Evolutionary conservation across 257 asterid genomes (phyloP).

Genomic region (Cruciata laevipes): DNA sequence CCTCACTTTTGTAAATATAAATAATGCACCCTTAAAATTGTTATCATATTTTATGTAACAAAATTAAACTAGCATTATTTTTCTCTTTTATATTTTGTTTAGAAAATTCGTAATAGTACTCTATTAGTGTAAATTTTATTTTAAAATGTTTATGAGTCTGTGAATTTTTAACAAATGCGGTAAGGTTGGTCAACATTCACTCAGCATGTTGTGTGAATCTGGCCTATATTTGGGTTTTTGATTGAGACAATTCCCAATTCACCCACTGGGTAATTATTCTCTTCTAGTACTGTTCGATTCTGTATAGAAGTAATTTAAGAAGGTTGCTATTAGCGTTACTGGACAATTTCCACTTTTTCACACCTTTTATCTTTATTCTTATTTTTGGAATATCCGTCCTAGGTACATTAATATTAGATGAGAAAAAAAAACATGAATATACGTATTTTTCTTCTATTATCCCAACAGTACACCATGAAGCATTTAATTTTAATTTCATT

Average conservation of each 20-base stretch:
- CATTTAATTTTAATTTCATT: no score
- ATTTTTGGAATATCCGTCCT: constrained; percentile 2
- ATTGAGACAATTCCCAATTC: neutral
- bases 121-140: no score
- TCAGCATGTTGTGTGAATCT: neutral
- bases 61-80: no score
- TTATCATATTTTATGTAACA: no score
- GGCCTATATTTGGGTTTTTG: neutral
- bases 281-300: no score
- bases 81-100: no score
- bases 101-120: no score
- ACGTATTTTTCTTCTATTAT: neutral
- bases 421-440: neutral
- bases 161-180: neutral
- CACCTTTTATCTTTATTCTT: neutral
- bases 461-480: neutral
- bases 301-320: neutral
- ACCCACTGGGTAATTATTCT: neutral
- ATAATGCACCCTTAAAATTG: no score
- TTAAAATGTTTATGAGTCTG: no score
- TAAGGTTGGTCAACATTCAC: constrained; percentile 2
- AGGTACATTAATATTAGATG: neutral
- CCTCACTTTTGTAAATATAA: no score
- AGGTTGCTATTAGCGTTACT: neutral
- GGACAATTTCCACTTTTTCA: neutral